phyloP scores from a whole-genome alignment of 2,329 filamentous ascomycete genomes.

The Pestalotiopsis sp. region DNA sequence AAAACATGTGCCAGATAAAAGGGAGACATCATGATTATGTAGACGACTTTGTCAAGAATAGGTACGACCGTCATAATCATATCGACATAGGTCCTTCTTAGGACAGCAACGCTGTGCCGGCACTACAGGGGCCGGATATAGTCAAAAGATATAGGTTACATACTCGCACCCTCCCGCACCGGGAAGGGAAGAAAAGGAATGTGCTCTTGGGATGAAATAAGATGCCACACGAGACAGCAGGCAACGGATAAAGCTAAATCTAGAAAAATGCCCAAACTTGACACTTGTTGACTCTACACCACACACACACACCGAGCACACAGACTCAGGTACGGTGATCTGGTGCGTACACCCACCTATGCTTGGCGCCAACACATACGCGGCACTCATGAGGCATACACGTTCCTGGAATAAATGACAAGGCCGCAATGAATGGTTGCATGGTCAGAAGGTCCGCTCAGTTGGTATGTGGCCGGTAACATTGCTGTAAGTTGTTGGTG shows the following conservation, averaged over 20 bases:
- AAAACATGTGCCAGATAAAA: neutral
- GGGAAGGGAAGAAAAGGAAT: neutral
- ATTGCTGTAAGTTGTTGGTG: neutral
- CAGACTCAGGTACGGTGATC: slow-evolving; percentile 3
- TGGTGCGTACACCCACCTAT: neutral
- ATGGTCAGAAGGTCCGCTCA: neutral
- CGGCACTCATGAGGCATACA: neutral
- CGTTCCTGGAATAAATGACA: neutral
- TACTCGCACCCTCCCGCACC: neutral
- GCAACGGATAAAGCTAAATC: neutral
- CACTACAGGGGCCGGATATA: neutral
- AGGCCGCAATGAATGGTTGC: neutral
- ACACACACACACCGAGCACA: neutral
- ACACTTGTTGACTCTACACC: neutral
- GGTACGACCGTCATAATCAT: neutral
- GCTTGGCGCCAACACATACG: neutral
- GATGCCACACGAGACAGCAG: neutral
- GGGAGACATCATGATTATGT: neutral
- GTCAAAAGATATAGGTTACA: neutral
- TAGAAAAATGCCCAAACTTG: neutral
- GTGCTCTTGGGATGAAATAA: neutral
- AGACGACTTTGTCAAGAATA: neutral
- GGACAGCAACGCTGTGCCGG: neutral
- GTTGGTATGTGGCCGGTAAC: neutral
- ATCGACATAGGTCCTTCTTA: neutral